Evolutionary conservation across 306 rosid genomes (phyloP).

Genomic region (Hippophae tibetana): DNA sequence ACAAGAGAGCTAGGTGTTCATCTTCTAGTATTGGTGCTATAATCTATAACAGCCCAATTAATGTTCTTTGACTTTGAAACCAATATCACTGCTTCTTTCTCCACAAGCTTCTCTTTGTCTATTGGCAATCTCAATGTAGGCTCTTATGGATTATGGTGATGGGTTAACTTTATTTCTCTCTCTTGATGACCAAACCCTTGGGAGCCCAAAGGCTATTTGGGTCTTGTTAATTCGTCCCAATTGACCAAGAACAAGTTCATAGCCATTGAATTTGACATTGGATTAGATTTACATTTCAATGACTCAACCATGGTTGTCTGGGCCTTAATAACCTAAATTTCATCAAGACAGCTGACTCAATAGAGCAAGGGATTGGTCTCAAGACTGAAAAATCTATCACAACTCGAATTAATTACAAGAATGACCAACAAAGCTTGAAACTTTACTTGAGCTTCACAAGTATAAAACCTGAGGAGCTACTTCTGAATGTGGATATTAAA

Average conservation of each 20-base stretch:
- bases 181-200: conserved; percentile 28
- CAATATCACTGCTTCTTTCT: conserved; percentile 59
- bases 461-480: conserved; percentile 37
- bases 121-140: conserved; percentile 35
- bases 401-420: conserved; percentile 69
- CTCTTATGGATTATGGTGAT: conserved; percentile 49
- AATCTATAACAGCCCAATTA: conserved; percentile 44
- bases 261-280: conserved; percentile 60
- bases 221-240: conserved; percentile 35
- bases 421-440: conserved; percentile 20
- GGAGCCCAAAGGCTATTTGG: conserved; percentile 32
- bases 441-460: conserved; percentile 46
- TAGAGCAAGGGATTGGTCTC: conserved; percentile 39
- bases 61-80: conserved; percentile 29
- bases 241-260: conserved; percentile 29
- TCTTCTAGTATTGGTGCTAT: conserved; percentile 54
- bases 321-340: conserved; percentile 39
- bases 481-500: conserved; percentile 32
- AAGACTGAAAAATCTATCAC: conserved; percentile 47
- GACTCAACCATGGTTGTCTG: conserved; percentile 60
- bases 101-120: conserved; percentile 53
- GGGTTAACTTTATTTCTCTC: conserved; percentile 66
- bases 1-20: conserved; percentile 52
- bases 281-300: conserved; percentile 22
- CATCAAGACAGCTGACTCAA: conserved; percentile 36